phyloP scores from a whole-genome alignment of 2,329 filamentous ascomycete genomes.

The Xylaria arbuscula region DNA sequence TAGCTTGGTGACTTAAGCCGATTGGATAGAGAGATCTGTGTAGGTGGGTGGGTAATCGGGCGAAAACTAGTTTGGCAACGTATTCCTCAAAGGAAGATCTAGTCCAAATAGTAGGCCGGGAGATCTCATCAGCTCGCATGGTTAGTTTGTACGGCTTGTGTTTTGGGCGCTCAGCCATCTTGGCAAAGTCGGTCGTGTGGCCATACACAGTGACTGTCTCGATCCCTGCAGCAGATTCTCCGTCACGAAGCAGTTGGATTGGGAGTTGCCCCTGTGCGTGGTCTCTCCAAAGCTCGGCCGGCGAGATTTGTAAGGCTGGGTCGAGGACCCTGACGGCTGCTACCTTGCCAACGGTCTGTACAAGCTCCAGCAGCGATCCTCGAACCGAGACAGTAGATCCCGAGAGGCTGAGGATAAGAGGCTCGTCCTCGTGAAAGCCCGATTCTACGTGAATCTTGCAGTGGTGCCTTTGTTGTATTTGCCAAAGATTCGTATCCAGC shows the following conservation, averaged over 20 bases:
- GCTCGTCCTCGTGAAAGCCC: slow-evolving; percentile 24
- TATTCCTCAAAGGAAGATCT: slow-evolving; percentile 46
- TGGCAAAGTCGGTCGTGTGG: slow-evolving; percentile 7
- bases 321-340: slow-evolving; percentile 44
- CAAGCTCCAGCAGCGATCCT: slow-evolving; percentile 44
- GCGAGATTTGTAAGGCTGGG: slow-evolving; percentile 32
- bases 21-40: slow-evolving; percentile 42
- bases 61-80: slow-evolving; percentile 45
- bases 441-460: slow-evolving; percentile 44
- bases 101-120: slow-evolving; percentile 45
- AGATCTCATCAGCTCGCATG: slow-evolving; percentile 44
- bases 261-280: slow-evolving; percentile 15
- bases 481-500: slow-evolving; percentile 43
- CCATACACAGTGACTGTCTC: slow-evolving; percentile 42
- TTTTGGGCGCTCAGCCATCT: slow-evolving; percentile 16
- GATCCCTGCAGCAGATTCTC: slow-evolving; percentile 35
- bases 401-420: slow-evolving; percentile 44
- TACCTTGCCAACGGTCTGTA: slow-evolving; percentile 43
- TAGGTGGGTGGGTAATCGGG: slow-evolving; percentile 42
- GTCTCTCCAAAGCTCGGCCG: slow-evolving; percentile 37
- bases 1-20: slow-evolving; percentile 43
- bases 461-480: slow-evolving; percentile 43
- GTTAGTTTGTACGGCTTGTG: slow-evolving; percentile 37
- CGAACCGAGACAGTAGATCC: slow-evolving; percentile 45
- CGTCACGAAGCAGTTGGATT: slow-evolving; percentile 34